A percentile compares a stretch with the other conserved stretches of the same genome.
phyloP scores from a whole-genome alignment of 306 rosid species.

The Pyrus pyrifolia region DNA sequence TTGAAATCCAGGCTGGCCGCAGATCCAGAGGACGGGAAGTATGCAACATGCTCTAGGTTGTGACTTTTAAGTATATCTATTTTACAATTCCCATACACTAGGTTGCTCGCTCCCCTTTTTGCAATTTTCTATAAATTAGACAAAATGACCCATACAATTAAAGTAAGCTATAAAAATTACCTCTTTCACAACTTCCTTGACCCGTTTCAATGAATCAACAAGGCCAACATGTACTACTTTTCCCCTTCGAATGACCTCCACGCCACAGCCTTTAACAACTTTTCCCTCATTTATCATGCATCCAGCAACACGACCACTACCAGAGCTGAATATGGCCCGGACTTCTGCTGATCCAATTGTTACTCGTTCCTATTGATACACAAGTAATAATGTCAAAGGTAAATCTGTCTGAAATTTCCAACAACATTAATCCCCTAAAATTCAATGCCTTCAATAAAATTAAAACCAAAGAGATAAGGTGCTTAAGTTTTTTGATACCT shows the following conservation, averaged over 20 bases:
- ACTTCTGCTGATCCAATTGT: constrained; percentile 77
- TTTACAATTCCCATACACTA: not conserved
- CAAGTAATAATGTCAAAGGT: constrained; percentile 7
- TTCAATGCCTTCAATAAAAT: not conserved
- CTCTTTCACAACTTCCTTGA: constrained; percentile 89
- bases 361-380: constrained; percentile 59
- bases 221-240: constrained; percentile 49
- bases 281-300: constrained; percentile 89
- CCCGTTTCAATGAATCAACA: constrained; percentile 87
- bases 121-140: not conserved
- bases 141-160: not conserved
- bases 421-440: constrained; percentile 2
- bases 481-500: constrained; percentile 34
- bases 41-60: not conserved
- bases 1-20: not conserved
- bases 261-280: constrained; percentile 60
- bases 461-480: not conserved
- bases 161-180: constrained; percentile 29
- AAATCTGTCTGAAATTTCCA: constrained; percentile 7
- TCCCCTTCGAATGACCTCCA: constrained; percentile 71
- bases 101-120: not conserved
- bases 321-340: constrained; percentile 84
- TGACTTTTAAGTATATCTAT: not conserved
- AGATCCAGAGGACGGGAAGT: not conserved
- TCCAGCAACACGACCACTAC: constrained; percentile 95